Evolutionary conservation across 345 rosid species (phyloP), one percentile per base, ranked within the genome.

Genomic region (Turritis glabra): DNA sequence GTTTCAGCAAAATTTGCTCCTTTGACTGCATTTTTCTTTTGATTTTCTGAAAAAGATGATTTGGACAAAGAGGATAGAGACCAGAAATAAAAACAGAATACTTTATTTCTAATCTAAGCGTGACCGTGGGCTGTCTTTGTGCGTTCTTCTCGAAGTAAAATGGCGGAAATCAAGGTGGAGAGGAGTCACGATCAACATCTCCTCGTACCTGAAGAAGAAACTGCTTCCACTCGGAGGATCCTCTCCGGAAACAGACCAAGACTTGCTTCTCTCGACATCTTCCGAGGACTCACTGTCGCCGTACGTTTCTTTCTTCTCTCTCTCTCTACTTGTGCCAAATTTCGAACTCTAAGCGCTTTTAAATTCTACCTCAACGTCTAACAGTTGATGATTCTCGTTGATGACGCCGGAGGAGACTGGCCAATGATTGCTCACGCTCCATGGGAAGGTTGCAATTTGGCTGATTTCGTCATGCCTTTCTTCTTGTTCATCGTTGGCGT

Each of bases 381-480:
- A 4, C 54, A 93, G 98, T 75, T 93, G 78, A 93, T 91, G 97
- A 82, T 93, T 30, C 79, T 93, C 65, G 97, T 93, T 15, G 98
- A 91, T 82, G 92, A 91, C 80, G 96, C 93, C 3, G 97, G 96
- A 54, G 98, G 92, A 72, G 94, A 89, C 17, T 91, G 92, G 94
- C 98, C 97, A 3, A 52, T 25, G 80, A 93, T 91, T 23, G 85
- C 85, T 25, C 98, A 93, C 33, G 94, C 98, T 19, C 90, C 96
- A 0, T 93, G 98, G 98, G 77, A 89, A 26, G 96, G 98, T 13
- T 89, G 97, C 81, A 85, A 93, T 77, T 83, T 93, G 27, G 98
- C 97, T 18, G 98, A 93, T 86, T 93, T 89, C 68, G 97, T 91
- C 4, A 89, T 91, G 97, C 98, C 98, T 12, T 93, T 93, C 85